A percentile compares a stretch with the other conserved stretches of the same genome.
phyloP scores from a whole-genome alignment of 331 rosid genomes.

The Stylosanthes scabra region DNA sequence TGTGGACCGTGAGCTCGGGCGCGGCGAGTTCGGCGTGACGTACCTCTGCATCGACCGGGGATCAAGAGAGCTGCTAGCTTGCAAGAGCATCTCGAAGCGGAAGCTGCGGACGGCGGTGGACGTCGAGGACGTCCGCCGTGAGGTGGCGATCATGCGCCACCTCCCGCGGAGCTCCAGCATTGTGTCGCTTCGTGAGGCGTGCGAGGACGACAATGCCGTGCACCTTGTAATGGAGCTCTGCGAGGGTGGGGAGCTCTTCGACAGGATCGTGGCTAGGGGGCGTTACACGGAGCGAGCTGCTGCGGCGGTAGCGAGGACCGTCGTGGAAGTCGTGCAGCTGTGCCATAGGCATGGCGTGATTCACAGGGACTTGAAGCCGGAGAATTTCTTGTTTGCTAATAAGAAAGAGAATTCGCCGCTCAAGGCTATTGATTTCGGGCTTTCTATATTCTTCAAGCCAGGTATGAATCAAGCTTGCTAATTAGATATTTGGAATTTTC shows the following conservation, averaged over 20 bases:
- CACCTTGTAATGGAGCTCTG: conserved; percentile 91
- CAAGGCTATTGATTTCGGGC: conserved; percentile 30
- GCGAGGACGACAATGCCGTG: conserved; percentile 82
- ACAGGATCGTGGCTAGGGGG: conserved; percentile 86
- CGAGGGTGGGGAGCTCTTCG: conserved; percentile 89
- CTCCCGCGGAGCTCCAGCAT: conserved; percentile 74
- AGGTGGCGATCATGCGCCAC: conserved; percentile 85
- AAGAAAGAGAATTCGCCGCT: conserved; percentile 25
- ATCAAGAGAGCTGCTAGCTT: conserved; percentile 65
- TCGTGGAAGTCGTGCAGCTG: conserved; percentile 73
- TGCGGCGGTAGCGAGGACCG: conserved; percentile 75
- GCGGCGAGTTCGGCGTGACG: conserved; percentile 86
- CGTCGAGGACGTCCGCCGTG: conserved; percentile 78
- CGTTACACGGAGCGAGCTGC: conserved; percentile 85
- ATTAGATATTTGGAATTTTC: too few relatives aligned
- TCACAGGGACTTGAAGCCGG: conserved; percentile 23
- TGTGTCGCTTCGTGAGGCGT: conserved; percentile 78
- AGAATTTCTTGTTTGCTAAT: conserved; percentile 12
- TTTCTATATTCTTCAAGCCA: conserved; percentile 24
- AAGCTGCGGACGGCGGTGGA: conserved; percentile 83
- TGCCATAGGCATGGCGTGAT: conserved; percentile 25
- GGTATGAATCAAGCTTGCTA: neutral
- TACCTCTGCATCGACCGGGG: conserved; percentile 76
- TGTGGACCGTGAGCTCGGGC: conserved; percentile 84
- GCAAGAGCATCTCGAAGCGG: conserved; percentile 88